A percentile compares a stretch with the other conserved stretches of the same genome.
Conservation (phyloP, 805 yeast genomes). For the Starmerella asiatica region DNA sequence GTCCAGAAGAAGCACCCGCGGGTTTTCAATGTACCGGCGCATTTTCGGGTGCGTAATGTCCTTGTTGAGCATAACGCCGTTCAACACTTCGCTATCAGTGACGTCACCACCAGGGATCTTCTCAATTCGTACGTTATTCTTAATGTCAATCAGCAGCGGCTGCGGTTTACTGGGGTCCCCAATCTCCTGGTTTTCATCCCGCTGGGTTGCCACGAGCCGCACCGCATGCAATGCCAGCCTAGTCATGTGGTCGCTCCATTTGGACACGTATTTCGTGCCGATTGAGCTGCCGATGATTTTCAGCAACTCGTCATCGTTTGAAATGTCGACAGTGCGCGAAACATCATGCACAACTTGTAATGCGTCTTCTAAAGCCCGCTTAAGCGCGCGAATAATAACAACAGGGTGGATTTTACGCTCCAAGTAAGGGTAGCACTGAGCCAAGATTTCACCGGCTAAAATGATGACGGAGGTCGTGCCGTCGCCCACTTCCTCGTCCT, state of each 20-base stretch:
- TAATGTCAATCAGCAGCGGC: constrained; percentile 66
- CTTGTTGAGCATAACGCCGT: constrained; percentile 86
- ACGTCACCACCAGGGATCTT: constrained; percentile 98
- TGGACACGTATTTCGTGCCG: constrained; percentile 86
- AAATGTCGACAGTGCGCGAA: constrained; percentile 68
- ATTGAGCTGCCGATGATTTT: constrained; percentile 78
- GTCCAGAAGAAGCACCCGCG: constrained; percentile 77
- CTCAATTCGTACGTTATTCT: constrained; percentile 85
- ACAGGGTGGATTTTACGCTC: constrained; percentile 97
- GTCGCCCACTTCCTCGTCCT: constrained; percentile 98
- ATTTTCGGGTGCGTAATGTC: constrained; percentile 98
- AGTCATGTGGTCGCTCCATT: constrained; percentile 90
- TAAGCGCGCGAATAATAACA: constrained; percentile 84
- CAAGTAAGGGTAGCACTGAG: constrained; percentile 81
- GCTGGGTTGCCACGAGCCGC: constrained; percentile 46
- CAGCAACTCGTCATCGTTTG: constrained; percentile 75
- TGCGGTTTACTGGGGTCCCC: constrained; percentile 24
- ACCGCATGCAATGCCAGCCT: constrained; percentile 76
- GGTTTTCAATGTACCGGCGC: constrained; percentile 80
- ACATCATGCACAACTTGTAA: constrained; percentile 73
- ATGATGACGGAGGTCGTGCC: constrained; percentile 97
- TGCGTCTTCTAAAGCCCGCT: constrained; percentile 82
- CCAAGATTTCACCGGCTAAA: constrained; percentile 90
- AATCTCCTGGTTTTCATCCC: constrained; percentile 27
- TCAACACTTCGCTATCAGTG: constrained; percentile 72